Conservation (phyloP, 2,329 filamentous ascomycete species). For the Shiraia sp. region DNA sequence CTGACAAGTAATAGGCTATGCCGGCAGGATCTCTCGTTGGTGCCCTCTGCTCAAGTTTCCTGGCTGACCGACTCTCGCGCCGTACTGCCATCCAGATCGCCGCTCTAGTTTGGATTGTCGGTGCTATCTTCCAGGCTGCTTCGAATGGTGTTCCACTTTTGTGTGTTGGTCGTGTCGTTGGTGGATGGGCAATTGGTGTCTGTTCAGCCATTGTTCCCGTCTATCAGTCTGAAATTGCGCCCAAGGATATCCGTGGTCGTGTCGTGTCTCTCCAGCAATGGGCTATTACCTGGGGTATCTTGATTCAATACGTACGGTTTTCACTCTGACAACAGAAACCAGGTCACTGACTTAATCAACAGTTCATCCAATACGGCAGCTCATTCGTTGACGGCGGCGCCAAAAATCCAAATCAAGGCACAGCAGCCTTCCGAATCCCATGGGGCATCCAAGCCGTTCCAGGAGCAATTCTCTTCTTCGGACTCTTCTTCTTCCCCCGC, state of each 20-base stretch:
- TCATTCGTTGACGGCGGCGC: slow-evolving; percentile 56
- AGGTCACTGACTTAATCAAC: not conserved
- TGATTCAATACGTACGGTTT: slow-evolving; percentile 58
- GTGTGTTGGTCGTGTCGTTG: slow-evolving; percentile 69
- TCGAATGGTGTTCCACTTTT: slow-evolving; percentile 46
- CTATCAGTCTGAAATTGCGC: slow-evolving; percentile 83
- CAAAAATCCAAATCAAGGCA: slow-evolving; percentile 48
- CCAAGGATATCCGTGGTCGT: slow-evolving; percentile 54
- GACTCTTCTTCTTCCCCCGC: slow-evolving; percentile 48
- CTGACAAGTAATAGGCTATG: slow-evolving; percentile 54
- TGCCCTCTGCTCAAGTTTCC: slow-evolving; percentile 50
- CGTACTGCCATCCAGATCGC: slow-evolving; percentile 50
- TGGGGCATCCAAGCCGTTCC: slow-evolving; percentile 51
- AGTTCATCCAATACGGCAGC: slow-evolving; percentile 67
- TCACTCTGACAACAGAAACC: not conserved
- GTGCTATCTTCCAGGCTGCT: slow-evolving; percentile 46
- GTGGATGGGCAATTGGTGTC: slow-evolving; percentile 84
- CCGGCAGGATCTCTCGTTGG: slow-evolving; percentile 55
- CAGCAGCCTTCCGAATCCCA: slow-evolving; percentile 46
- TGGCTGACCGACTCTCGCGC: slow-evolving; percentile 53
- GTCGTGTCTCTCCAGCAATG: slow-evolving; percentile 70
- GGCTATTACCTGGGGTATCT: slow-evolving; percentile 70
- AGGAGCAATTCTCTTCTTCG: slow-evolving; percentile 43
- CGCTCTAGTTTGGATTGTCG: slow-evolving; percentile 52
- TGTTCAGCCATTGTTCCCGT: slow-evolving; percentile 91